These are phyloP conservation scores for Aspergillus floridensis DNA, from an alignment of 2,329 filamentous ascomycete genomes.

Conservation along the genomic window DNA sequence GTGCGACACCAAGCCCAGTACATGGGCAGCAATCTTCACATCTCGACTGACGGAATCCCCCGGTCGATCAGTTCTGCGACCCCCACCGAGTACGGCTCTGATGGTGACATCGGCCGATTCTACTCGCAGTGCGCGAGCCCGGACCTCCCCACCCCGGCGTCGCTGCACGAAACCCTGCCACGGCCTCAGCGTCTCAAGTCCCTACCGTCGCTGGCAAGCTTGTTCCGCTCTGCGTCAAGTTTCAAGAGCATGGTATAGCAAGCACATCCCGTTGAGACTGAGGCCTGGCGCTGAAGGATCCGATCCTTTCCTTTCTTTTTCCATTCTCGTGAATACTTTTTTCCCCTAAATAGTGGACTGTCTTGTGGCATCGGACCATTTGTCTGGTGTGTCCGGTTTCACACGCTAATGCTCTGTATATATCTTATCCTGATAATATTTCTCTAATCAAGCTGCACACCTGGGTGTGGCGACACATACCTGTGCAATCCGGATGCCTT, in stretches of 20 bases:
- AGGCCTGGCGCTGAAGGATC: neutral
- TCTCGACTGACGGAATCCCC: neutral
- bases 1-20: conserved; percentile 6
- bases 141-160: neutral
- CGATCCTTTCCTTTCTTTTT: neutral
- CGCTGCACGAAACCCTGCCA: neutral
- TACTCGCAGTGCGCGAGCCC: conserved; percentile 3
- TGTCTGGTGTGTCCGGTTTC: neutral
- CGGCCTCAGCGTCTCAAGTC: neutral
- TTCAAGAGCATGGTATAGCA: conserved; percentile 5
- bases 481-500: neutral
- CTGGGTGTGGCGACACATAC: neutral
- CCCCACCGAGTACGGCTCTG: neutral
- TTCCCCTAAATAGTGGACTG: neutral
- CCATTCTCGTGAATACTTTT: conserved; percentile 3
- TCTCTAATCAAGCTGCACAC: neutral
- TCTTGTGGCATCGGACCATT: neutral
- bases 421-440: neutral
- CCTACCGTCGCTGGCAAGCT: neutral
- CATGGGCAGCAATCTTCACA: conserved; percentile 2
- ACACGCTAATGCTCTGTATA: neutral
- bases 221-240: neutral
- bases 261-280: neutral
- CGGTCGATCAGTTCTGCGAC: neutral
- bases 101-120: conserved; percentile 1